Conservation (phyloP, 1,139 yeast species). For the Lodderomyces metapsilosis region DNA sequence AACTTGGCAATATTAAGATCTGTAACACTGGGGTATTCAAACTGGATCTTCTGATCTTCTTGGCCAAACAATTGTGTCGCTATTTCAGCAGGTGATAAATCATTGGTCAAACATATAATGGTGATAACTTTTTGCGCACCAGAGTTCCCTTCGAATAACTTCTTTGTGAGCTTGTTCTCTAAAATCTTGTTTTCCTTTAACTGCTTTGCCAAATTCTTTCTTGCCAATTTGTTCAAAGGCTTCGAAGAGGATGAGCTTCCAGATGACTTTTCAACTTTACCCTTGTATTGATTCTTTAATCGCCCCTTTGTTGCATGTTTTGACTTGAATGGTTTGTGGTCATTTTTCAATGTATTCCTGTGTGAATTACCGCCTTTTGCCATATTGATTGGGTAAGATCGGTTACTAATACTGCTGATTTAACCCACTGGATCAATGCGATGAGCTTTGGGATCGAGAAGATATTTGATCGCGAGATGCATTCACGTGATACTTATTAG, state of each 20-base stretch:
- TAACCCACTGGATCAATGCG: background rate
- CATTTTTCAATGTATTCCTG: slow-evolving; percentile 76
- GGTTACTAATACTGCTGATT: background rate
- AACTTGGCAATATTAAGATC: slow-evolving; percentile 58
- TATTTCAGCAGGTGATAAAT: slow-evolving; percentile 59
- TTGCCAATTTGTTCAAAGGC: slow-evolving; percentile 61
- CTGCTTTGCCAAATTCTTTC: slow-evolving; percentile 81
- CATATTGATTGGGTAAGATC: slow-evolving; percentile 31
- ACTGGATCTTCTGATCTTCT: slow-evolving; percentile 27
- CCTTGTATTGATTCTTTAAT: slow-evolving; percentile 74
- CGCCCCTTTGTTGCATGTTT: slow-evolving; percentile 91
- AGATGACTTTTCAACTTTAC: slow-evolving; percentile 72
- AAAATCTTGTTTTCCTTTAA: slow-evolving; percentile 68
- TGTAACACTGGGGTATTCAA: slow-evolving; percentile 47
- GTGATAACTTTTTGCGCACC: slow-evolving; percentile 86
- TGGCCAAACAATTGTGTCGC: slow-evolving; percentile 49
- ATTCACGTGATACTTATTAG: slow-evolving; percentile 2
- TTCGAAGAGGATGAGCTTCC: slow-evolving; percentile 40
- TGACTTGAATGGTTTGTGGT: slow-evolving; percentile 87
- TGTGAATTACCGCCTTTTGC: slow-evolving; percentile 72
- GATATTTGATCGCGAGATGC: background rate
- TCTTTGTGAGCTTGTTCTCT: slow-evolving; percentile 51
- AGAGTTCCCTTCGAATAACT: slow-evolving; percentile 72
- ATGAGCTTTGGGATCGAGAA: background rate
- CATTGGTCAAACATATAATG: slow-evolving; percentile 74